Evolutionary conservation across 352 stramenopile species (phyloP).

Genomic region (Globisporangium yorkense): DNA sequence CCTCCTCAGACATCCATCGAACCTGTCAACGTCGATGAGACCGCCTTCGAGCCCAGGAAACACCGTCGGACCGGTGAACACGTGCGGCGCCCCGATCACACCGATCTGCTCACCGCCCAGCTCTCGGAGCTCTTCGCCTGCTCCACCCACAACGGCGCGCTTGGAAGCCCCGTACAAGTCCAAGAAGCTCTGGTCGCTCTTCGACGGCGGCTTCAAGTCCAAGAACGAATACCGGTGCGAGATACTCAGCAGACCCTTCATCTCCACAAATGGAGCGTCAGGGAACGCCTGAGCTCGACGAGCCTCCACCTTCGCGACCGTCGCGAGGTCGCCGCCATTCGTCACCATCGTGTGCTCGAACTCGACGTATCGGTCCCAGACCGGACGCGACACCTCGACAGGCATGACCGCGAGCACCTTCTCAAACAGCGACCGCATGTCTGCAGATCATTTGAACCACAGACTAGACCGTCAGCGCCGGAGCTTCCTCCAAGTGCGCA

Average conservation of each 20-base stretch:
- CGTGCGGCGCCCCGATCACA: background rate
- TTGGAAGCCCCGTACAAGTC: slow-evolving; percentile 66
- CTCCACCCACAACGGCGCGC: slow-evolving; percentile 13
- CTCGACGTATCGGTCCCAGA: slow-evolving; percentile 84
- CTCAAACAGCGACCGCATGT: slow-evolving; percentile 86
- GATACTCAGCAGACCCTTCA: slow-evolving; percentile 76
- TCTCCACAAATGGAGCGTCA: slow-evolving; percentile 68
- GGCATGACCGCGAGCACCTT: slow-evolving; percentile 86
- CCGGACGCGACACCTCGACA: slow-evolving; percentile 66
- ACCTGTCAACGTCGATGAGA: slow-evolving; percentile 47
- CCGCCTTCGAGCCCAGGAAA: slow-evolving; percentile 19
- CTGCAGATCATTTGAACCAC: slow-evolving; percentile 17
- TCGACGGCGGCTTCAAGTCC: slow-evolving; percentile 48
- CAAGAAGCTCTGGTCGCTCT: slow-evolving; percentile 69
- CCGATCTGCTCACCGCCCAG: slow-evolving; percentile 16
- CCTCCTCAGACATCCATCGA: slow-evolving; percentile 1
- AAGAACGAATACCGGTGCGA: slow-evolving; percentile 81
- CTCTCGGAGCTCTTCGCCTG: slow-evolving; percentile 14
- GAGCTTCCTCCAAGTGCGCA: background rate
- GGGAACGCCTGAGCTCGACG: slow-evolving; percentile 73
- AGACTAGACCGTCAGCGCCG: background rate
- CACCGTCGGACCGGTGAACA: slow-evolving; percentile 13
- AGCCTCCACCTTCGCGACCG: slow-evolving; percentile 78
- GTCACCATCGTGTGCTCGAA: slow-evolving; percentile 86
- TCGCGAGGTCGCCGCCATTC: slow-evolving; percentile 78